Conservation (phyloP, 495 filamentous ascomycete species). For the Penicillium paradoxum region DNA sequence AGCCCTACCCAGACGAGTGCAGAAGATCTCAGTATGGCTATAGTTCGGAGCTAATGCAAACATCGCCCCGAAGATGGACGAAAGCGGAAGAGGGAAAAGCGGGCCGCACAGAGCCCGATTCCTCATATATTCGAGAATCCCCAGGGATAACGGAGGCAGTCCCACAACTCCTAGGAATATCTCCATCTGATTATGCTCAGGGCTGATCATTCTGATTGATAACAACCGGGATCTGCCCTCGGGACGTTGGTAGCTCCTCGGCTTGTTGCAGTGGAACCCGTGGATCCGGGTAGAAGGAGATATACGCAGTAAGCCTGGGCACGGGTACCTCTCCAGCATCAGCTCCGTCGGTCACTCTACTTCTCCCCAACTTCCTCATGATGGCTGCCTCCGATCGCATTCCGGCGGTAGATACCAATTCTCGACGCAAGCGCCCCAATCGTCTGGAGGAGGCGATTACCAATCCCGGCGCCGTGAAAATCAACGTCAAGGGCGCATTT, state of each 20-base stretch:
- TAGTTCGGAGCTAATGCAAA: not conserved
- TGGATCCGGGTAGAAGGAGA: conserved; percentile 41
- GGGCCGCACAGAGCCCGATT: too few relatives aligned
- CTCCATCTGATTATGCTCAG: too few relatives aligned
- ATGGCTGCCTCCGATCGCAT: conserved; percentile 21
- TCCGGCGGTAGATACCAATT: conserved; percentile 12
- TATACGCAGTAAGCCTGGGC: conserved; percentile 48
- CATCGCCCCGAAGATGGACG: not conserved
- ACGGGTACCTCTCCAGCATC: conserved; percentile 21
- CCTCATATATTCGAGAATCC: too few relatives aligned
- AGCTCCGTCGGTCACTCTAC: not conserved
- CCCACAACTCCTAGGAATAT: too few relatives aligned
- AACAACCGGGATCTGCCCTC: conserved; percentile 8
- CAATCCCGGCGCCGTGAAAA: conserved; percentile 80
- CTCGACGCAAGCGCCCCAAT: conserved; percentile 22
- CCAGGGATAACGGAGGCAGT: too few relatives aligned
- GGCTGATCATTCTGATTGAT: not conserved
- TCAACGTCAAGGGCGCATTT: conserved; percentile 93
- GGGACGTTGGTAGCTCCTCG: conserved; percentile 21
- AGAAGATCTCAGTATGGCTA: not conserved
- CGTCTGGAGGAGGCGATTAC: conserved; percentile 64
- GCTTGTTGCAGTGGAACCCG: conserved; percentile 12
- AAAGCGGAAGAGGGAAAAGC: not conserved
- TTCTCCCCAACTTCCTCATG: not conserved
- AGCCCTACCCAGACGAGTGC: not conserved